These are phyloP conservation scores for Oryza coarctata DNA, from an alignment of 176 grass and related monocot genomes.

Conservation along the genomic window DNA sequence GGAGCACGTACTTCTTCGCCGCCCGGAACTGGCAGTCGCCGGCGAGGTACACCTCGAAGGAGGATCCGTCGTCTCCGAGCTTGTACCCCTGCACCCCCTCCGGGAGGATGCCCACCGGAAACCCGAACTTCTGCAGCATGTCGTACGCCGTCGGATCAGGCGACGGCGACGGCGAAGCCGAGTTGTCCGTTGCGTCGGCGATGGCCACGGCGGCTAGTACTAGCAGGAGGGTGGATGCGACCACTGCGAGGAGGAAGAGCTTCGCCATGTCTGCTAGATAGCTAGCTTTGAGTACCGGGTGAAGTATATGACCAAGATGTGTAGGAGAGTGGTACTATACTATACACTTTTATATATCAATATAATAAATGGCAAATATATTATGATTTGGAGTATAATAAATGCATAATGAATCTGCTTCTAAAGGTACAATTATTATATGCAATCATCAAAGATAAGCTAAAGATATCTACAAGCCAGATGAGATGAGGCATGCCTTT, in stretches of 20 bases:
- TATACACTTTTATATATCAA: not conserved
- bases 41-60: constrained; percentile 54
- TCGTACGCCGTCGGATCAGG: constrained; percentile 32
- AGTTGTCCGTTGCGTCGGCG: not conserved
- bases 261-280: not conserved
- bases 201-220: too few relatives aligned
- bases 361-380: not conserved
- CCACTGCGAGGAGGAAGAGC: not conserved
- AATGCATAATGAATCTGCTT: not conserved
- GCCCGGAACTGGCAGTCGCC: constrained; percentile 40
- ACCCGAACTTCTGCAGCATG: constrained; percentile 44
- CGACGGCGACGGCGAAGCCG: not conserved
- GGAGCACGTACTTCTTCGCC: constrained; percentile 17
- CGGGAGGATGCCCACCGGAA: not conserved
- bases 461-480: too few relatives aligned
- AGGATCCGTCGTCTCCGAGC: constrained; percentile 21
- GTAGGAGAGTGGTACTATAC: too few relatives aligned
- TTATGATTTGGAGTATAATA: not conserved
- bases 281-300: not conserved
- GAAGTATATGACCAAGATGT: not conserved
- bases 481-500: not conserved
- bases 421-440: not conserved
- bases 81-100: constrained; percentile 44
- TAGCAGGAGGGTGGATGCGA: not conserved
- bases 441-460: too few relatives aligned